phyloP scores from a whole-genome alignment of 345 rosid genomes.

The Gossypium mustelinum region DNA sequence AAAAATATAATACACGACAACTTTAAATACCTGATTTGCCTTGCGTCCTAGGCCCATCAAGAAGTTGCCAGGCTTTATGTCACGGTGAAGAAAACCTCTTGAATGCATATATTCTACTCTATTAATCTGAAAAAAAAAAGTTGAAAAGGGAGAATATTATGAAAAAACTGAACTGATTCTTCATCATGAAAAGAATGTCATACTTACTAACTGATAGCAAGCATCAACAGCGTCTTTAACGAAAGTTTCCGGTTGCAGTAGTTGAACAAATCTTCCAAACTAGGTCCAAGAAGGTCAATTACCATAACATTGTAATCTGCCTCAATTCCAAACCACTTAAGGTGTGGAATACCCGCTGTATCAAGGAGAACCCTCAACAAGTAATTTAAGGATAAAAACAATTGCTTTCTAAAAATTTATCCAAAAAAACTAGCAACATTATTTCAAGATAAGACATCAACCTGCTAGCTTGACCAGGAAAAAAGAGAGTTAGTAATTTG shows the following conservation, averaged over 20 bases:
- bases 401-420: not conserved
- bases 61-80: constrained; percentile 83
- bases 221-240: constrained; percentile 46
- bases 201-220: constrained; percentile 71
- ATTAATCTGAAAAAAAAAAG: constrained; percentile 45
- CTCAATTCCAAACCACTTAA: constrained; percentile 85
- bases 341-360: constrained; percentile 77
- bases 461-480: not conserved
- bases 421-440: not conserved
- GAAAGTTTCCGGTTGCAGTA: constrained; percentile 69
- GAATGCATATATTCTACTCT: constrained; percentile 78
- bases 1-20: not conserved
- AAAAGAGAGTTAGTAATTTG: not conserved
- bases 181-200: not conserved
- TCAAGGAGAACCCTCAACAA: constrained; percentile 12
- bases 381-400: not conserved
- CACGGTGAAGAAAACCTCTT: constrained; percentile 74
- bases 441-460: not conserved
- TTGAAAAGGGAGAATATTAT: not conserved
- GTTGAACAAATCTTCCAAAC: constrained; percentile 83
- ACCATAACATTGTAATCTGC: constrained; percentile 81
- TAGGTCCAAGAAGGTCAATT: constrained; percentile 84
- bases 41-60: constrained; percentile 85
- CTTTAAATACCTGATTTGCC: constrained; percentile 59
- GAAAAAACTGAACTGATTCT: not conserved